Evolutionary conservation across 495 filamentous ascomycete genomes (phyloP).

Genomic region (Penicillium steckii): DNA sequence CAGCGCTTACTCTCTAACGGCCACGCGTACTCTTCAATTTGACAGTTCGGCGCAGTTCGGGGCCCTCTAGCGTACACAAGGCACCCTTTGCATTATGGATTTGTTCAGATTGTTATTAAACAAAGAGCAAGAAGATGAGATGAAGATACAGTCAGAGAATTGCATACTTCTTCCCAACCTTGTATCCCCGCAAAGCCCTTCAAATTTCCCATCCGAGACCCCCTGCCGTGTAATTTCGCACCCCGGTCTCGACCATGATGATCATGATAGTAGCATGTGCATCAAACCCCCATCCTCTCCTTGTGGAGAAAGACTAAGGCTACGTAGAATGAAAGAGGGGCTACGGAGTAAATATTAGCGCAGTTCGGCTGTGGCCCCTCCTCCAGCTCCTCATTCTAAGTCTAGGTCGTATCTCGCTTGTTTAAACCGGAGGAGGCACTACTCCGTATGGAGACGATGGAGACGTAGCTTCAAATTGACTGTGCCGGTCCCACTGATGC

Average conservation of each 20-base stretch:
- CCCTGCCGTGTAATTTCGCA: neutral
- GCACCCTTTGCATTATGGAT: conserved; percentile 1
- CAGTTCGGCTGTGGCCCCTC: neutral
- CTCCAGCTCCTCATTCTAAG: neutral
- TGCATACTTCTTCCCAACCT: too few species aligned
- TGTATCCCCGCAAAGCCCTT: neutral
- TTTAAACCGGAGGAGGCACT: neutral
- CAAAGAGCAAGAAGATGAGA: neutral
- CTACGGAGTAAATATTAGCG: too few species aligned
- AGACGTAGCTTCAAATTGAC: neutral
- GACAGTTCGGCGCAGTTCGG: conserved; percentile 21
- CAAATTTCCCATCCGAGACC: neutral
- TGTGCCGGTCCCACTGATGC: neutral
- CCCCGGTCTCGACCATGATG: neutral
- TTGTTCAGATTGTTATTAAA: neutral
- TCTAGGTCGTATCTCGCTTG: neutral
- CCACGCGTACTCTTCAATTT: neutral
- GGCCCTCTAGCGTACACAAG: conserved; percentile 1
- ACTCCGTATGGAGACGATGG: neutral
- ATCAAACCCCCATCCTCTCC: neutral
- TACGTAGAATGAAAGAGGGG: neutral
- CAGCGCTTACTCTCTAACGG: conserved; percentile 1
- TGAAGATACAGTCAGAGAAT: too few species aligned
- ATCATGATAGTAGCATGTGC: neutral
- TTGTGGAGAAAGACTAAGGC: neutral